Percentiles rank a stretch among this genome's conserved stretches.
Evolutionary conservation across 495 filamentous ascomycete genomes (phyloP).

Genomic region (Friedmanniomyces endolithicus): DNA sequence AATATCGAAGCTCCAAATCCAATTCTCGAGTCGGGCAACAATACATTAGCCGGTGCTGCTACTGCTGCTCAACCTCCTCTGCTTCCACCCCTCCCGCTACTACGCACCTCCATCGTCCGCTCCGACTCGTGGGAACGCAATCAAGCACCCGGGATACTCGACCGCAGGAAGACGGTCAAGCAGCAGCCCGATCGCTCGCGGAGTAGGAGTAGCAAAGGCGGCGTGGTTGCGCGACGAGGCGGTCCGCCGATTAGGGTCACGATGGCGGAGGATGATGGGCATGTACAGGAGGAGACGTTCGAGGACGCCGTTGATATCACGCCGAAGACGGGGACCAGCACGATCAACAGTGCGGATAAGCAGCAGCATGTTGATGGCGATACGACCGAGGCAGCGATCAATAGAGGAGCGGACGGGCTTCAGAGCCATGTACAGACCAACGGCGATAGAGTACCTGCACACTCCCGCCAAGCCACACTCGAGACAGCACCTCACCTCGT

Average conservation of each 20-base stretch:
- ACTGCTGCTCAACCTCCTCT: too few species aligned
- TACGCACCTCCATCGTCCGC: background rate
- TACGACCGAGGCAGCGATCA: background rate
- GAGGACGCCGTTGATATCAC: slow-evolving; percentile 7
- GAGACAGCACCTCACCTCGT: background rate
- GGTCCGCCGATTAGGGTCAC: slow-evolving; percentile 5
- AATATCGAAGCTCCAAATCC: too few species aligned
- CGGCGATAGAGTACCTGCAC: background rate
- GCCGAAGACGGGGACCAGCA: background rate
- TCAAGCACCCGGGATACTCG: slow-evolving; percentile 8
- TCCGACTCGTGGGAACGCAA: slow-evolving; percentile 1
- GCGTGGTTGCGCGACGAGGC: background rate
- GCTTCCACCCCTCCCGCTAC: too few species aligned
- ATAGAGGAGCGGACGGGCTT: background rate
- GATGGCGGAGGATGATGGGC: slow-evolving; percentile 4
- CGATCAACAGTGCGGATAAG: background rate
- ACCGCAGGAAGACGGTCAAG: slow-evolving; percentile 3
- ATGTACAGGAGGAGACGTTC: slow-evolving; percentile 5
- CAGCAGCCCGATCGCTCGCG: background rate
- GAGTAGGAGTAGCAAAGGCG: background rate
- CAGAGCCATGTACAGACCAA: slow-evolving; percentile 2
- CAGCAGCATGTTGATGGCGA: background rate
- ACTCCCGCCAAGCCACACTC: background rate
- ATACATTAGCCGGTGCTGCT: too few species aligned
- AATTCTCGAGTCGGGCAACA: too few species aligned